Conservation (phyloP, 2,329 filamentous ascomycete species). For the Clarireedia monteithiana region DNA sequence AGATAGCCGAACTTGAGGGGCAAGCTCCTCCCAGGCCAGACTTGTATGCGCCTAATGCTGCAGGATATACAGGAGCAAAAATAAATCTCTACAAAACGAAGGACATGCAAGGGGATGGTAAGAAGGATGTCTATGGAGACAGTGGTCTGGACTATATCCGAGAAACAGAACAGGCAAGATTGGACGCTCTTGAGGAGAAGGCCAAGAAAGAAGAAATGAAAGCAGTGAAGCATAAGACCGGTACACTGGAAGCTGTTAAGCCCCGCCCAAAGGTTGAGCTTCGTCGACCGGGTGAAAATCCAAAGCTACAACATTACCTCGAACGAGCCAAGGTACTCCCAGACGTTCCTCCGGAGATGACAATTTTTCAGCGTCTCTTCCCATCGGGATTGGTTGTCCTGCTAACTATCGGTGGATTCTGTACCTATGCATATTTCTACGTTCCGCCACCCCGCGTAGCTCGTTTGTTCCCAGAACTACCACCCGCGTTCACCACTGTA, state of each 20-base stretch:
- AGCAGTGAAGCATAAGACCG: slow-evolving; percentile 30
- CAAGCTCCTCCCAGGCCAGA: not conserved
- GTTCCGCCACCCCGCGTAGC: slow-evolving; percentile 39
- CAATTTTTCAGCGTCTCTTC: slow-evolving; percentile 44
- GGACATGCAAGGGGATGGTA: not conserved
- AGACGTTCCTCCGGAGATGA: slow-evolving; percentile 44
- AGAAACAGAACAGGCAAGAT: slow-evolving; percentile 38
- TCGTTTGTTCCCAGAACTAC: slow-evolving; percentile 52
- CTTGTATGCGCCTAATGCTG: slow-evolving; percentile 23
- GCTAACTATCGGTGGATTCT: slow-evolving; percentile 37
- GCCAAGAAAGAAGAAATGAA: slow-evolving; percentile 34
- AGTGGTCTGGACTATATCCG: slow-evolving; percentile 51
- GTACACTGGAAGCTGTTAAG: slow-evolving; percentile 17
- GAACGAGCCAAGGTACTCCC: slow-evolving; percentile 44
- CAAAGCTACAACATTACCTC: slow-evolving; percentile 25
- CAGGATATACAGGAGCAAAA: not conserved
- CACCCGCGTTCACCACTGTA: slow-evolving; percentile 58
- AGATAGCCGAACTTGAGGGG: slow-evolving; percentile 46
- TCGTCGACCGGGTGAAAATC: slow-evolving; percentile 21
- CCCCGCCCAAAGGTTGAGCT: slow-evolving; percentile 22
- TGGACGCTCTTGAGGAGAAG: slow-evolving; percentile 39
- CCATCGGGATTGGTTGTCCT: slow-evolving; percentile 44
- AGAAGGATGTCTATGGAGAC: slow-evolving; percentile 46
- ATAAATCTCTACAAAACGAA: not conserved
- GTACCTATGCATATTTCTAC: slow-evolving; percentile 41